Evolutionary conservation across 2,329 filamentous ascomycete species (phyloP), one percentile per base, ranked within the genome.

Genomic region (Cyphellophora europaea): DNA sequence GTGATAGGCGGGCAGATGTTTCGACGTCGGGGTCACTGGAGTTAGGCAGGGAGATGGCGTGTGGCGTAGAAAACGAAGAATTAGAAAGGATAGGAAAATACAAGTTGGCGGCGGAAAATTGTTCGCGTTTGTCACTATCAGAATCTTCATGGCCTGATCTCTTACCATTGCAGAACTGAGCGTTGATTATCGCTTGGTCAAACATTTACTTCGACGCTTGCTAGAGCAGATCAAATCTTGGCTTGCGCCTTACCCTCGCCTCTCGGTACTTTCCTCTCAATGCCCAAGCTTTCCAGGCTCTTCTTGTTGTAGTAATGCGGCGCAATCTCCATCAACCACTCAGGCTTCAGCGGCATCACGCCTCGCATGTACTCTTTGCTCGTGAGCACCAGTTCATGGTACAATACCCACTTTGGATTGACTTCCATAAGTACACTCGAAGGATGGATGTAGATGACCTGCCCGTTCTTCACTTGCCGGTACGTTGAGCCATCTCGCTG

Each of bases 251-350:
- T 51, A 4, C 66, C 69, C 40, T 67, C 57, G 2, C 63, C 69
- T 56, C 80, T 83, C 0, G 77, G 74, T 62, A 81, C 70, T 60
- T 85, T 93, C 64, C 75, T 83, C 40, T 85, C 82, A 52, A 72
- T 53, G 3, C 86, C 85, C 49, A 94, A 54, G 12, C 71, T 78
- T 52, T 95, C 89, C 27, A 95, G 58, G 53, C 95, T 87, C 62
- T 86, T 82, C 64, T 83, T 82, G 63, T 93, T 95, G 57, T 95
- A 85, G 54, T 87, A 94, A 63, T 96, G 91, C 43, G 89, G 89
- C 42, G 91, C 91, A 41, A 91, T 76, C 60, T 96, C 89, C 5
- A 77, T 74, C 49, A 98, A 56, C 88, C 88, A 95, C 53, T 78
- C 77, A 0, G 82, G 69, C 53, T 93, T 79, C 34, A 96, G 74